Conservation (phyloP, 2,329 filamentous ascomycete genomes). For the Colletotrichum sp. region DNA sequence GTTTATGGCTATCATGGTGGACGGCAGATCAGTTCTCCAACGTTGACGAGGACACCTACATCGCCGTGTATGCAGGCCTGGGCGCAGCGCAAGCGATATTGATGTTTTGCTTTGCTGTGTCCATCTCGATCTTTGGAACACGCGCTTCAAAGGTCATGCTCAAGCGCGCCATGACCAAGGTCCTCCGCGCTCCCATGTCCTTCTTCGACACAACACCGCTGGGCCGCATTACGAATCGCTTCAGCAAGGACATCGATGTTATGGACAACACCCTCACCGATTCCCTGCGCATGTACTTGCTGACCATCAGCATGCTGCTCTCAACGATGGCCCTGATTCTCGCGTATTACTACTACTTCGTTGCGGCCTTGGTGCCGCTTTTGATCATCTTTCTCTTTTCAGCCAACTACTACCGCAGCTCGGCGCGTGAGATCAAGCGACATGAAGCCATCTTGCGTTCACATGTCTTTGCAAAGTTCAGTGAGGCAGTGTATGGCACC, state of each 20-base stretch:
- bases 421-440: conserved; percentile 90
- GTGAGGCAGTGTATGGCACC: conserved; percentile 83
- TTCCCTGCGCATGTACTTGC: conserved; percentile 87
- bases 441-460: conserved; percentile 90
- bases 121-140: conserved; percentile 80
- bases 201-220: conserved; percentile 97
- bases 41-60: background rate
- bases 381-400: conserved; percentile 80
- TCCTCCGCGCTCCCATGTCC: conserved; percentile 73
- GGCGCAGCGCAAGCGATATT: conserved; percentile 73
- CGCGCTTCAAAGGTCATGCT: conserved; percentile 82
- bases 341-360: conserved; percentile 89
- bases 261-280: conserved; percentile 94
- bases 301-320: conserved; percentile 81
- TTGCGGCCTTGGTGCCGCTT: conserved; percentile 64
- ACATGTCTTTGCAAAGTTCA: conserved; percentile 86
- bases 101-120: conserved; percentile 80
- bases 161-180: conserved; percentile 75
- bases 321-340: conserved; percentile 89
- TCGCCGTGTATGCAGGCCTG: conserved; percentile 72
- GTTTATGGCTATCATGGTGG: conserved; percentile 91
- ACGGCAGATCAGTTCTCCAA: conserved; percentile 70
- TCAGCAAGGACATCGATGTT: conserved; percentile 91
- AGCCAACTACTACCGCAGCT: conserved; percentile 85
- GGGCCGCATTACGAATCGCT: conserved; percentile 93